Evolutionary conservation across 129 eudicot genomes (phyloP).

Genomic region (Rutidosis leptorrhynchoides): DNA sequence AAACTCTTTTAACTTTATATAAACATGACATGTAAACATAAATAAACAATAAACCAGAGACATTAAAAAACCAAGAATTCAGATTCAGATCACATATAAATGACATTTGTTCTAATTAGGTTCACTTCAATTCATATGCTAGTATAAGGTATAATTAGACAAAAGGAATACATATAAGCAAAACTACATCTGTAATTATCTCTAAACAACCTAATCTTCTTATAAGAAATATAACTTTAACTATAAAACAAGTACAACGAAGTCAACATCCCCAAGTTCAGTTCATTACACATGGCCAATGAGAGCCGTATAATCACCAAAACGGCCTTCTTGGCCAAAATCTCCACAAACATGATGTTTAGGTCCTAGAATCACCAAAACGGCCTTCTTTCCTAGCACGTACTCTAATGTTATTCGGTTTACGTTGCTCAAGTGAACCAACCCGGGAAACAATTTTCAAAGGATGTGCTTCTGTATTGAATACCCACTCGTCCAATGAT

Average conservation of each 20-base stretch:
- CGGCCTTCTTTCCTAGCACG: slow-evolving; percentile 91
- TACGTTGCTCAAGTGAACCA: slow-evolving; percentile 27
- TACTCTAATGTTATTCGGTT: slow-evolving; percentile 30
- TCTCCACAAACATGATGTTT: slow-evolving; percentile 12
- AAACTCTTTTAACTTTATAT: too few species aligned
- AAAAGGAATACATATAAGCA: slow-evolving; percentile 16
- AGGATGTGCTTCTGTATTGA: slow-evolving; percentile 99
- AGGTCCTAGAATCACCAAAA: slow-evolving; percentile 42
- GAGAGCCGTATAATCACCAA: slow-evolving; percentile 22
- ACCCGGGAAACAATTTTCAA: slow-evolving; percentile 62
- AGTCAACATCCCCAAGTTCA: not conserved
- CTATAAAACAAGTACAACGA: slow-evolving; percentile 30
- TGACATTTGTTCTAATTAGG: slow-evolving; percentile 8
- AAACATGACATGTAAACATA: not conserved
- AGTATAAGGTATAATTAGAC: slow-evolving; percentile 20
- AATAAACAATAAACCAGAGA: not conserved
- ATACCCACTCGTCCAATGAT: slow-evolving; percentile 94
- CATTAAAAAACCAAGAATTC: not conserved
- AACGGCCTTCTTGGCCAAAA: slow-evolving; percentile 20
- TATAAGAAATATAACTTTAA: slow-evolving; percentile 20
- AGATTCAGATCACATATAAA: not conserved
- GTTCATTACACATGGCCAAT: slow-evolving; percentile 29
- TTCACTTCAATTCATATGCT: slow-evolving; percentile 12
- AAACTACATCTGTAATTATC: slow-evolving; percentile 22
- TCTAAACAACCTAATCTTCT: slow-evolving; percentile 29